These are phyloP conservation scores for Dictyostelium capitatum DNA, from an alignment of 78 protist genomes.

Conservation along the genomic window DNA sequence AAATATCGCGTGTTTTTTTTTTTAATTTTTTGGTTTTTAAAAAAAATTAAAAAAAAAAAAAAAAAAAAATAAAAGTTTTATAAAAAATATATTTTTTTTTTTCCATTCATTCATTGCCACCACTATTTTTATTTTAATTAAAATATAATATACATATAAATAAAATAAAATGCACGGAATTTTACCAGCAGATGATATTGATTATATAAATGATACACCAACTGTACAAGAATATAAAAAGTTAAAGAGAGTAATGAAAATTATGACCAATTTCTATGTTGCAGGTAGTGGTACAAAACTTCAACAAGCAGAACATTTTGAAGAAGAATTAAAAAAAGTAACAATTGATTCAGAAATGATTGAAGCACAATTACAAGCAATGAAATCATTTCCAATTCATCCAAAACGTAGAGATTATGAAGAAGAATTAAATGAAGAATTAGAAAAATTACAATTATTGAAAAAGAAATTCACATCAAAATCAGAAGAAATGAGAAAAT, in stretches of 20 bases:
- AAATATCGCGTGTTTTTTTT: too few relatives aligned
- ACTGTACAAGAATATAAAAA: slow-evolving; percentile 84
- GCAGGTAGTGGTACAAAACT: slow-evolving; percentile 65
- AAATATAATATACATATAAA: neutral
- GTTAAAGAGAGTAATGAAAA: slow-evolving; percentile 80
- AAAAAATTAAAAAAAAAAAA: too few relatives aligned
- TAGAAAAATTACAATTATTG: slow-evolving; percentile 4
- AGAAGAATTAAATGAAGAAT: slow-evolving; percentile 56
- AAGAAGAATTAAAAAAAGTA: slow-evolving; percentile 45
- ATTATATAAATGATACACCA: slow-evolving; percentile 84
- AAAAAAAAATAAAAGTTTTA: slow-evolving; percentile 1
- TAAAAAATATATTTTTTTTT: slow-evolving; percentile 51
- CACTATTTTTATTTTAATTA: neutral
- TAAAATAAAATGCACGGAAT: slow-evolving; percentile 52
- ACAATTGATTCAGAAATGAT: slow-evolving; percentile 46
- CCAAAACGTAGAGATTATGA: slow-evolving; percentile 84
- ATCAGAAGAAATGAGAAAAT: slow-evolving; percentile 36
- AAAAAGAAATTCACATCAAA: slow-evolving; percentile 43
- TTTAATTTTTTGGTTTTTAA: too few relatives aligned
- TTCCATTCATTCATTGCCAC: slow-evolving; percentile 12
- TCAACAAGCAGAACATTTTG: slow-evolving; percentile 71
- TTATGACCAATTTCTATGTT: slow-evolving; percentile 79
- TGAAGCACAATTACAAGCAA: slow-evolving; percentile 44
- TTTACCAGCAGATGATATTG: slow-evolving; percentile 63
- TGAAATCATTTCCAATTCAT: slow-evolving; percentile 65